Base-by-base conservation (phyloP, 192 early-diverging fungal species). In the Neocallimastix lanati region DNA sequence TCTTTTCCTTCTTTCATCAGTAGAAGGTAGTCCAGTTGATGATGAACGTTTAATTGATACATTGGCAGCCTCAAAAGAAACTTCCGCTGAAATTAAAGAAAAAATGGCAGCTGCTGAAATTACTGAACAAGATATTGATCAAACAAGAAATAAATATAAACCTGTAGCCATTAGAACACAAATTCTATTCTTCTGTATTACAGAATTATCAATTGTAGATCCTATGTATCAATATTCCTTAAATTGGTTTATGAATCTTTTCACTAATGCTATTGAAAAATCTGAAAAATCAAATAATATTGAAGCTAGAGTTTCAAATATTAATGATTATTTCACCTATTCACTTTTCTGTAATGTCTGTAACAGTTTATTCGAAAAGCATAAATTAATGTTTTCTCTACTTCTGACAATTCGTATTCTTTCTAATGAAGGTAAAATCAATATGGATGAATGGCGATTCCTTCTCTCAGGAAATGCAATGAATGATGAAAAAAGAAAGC, bases 221-320 rank as follows among this genome's bases (percentile, higher is more conserved):
- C 89, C 89, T 14, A 90, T 90, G 89, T 90, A 90, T 80, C 89
- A 90, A 77, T 90, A 90, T 81, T 89, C 88, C 9, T 80, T 90
- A 4, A 80, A 80, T 38, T 90, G 89, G 89, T 90, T 90, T 77
- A 90, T 90, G 89, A 89, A 89, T 79, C 80, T 90, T n/a, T 90
- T 90, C 80, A 79, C 86, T 3, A 83, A 82, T 4, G 89, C 89
- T 6, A 90, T 90, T 77, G 78, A 81, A 15, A 85, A 90, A 30
- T 87, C 87, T 6, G 86, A 90, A 38, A 90, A 90, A 76, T 88
- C 88, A 11, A 87, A 88, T 6, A 78, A 79, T 5, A 81, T 90
- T 35, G 81, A 83, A 7, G 85, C 82, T 1, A 84, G 89, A 13
- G 84, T 90, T 33, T 86, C 86, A 37, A 90, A 88, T 81, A 82